These are phyloP conservation scores for Lepidium africanum DNA, from an alignment of 345 rosid species.

Conservation along the genomic window DNA sequence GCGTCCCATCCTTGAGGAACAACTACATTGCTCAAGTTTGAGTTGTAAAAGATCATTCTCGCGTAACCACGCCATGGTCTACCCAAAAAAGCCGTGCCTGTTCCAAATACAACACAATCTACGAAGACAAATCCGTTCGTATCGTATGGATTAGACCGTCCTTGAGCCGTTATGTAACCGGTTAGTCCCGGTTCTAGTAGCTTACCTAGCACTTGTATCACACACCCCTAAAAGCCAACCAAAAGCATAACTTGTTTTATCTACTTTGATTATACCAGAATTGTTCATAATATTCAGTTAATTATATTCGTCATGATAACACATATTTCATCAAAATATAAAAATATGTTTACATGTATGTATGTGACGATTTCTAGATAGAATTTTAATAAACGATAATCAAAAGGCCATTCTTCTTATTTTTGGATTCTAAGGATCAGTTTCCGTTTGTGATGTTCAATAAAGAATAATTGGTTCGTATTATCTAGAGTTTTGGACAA, in stretches of 20 bases:
- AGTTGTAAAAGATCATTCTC: slow-evolving; percentile 34
- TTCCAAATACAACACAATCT: slow-evolving; percentile 31
- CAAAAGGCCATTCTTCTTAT: too few species aligned
- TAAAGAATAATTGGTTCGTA: too few species aligned
- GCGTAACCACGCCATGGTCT: slow-evolving; percentile 51
- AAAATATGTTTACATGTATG: too few species aligned
- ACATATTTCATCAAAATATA: too few species aligned
- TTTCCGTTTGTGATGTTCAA: too few species aligned
- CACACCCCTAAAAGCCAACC: slow-evolving; percentile 34
- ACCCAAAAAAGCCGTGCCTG: slow-evolving; percentile 31
- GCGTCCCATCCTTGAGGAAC: slow-evolving; percentile 46
- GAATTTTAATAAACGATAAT: too few species aligned
- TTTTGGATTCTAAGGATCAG: too few species aligned
- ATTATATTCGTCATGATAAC: too few species aligned
- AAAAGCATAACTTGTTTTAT: not conserved
- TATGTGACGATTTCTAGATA: too few species aligned
- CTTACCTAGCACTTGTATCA: slow-evolving; percentile 39
- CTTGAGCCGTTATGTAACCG: slow-evolving; percentile 53
- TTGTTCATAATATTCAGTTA: too few species aligned
- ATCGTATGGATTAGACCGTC: slow-evolving; percentile 22
- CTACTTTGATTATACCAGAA: not conserved
- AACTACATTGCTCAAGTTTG: slow-evolving; percentile 23
- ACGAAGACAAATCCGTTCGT: slow-evolving; percentile 43
- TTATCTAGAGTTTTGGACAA: too few species aligned
- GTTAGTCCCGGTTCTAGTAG: slow-evolving; percentile 19